Conservation (phyloP, 768 basidiomycete genomes). For the Boletus huronensis region DNA sequence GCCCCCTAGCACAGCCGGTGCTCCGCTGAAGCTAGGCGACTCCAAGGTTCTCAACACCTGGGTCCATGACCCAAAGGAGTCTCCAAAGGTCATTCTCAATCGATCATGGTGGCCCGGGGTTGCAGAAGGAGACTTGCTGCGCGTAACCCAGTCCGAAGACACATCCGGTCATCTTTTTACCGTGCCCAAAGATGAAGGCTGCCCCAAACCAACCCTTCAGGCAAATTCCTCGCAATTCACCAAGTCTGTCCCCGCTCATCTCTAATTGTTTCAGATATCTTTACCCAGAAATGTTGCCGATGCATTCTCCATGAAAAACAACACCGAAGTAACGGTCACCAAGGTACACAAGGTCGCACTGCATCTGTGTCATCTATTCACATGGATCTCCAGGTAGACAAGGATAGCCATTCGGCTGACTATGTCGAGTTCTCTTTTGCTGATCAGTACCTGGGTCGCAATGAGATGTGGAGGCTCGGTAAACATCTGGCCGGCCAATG, state of each 20-base stretch:
- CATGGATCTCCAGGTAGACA: conserved; percentile 55
- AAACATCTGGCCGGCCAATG: conserved; percentile 78
- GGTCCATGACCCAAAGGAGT: conserved; percentile 71
- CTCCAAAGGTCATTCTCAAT: conserved; percentile 61
- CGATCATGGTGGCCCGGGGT: conserved; percentile 77
- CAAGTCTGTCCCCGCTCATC: background rate
- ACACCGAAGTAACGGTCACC: conserved; percentile 64
- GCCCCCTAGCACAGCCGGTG: conserved; percentile 25
- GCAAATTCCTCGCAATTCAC: conserved; percentile 27
- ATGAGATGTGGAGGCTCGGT: conserved; percentile 96
- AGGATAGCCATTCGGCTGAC: conserved; percentile 57
- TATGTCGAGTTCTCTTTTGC: conserved; percentile 90
- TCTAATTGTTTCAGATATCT: conserved; percentile 52
- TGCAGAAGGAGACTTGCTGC: conserved; percentile 68
- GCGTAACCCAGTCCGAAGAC: conserved; percentile 46
- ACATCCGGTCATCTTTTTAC: conserved; percentile 56
- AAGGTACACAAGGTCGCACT: conserved; percentile 44
- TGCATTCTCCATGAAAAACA: conserved; percentile 65
- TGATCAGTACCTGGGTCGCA: conserved; percentile 92
- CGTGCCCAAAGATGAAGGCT: conserved; percentile 61
- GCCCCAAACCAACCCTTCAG: conserved; percentile 62
- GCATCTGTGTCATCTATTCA: conserved; percentile 10
- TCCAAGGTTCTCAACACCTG: conserved; percentile 61
- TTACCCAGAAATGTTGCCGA: conserved; percentile 72
- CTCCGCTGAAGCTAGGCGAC: conserved; percentile 60